Conservation (phyloP, 768 basidiomycete species). For the Boletus rubroflammeus region DNA sequence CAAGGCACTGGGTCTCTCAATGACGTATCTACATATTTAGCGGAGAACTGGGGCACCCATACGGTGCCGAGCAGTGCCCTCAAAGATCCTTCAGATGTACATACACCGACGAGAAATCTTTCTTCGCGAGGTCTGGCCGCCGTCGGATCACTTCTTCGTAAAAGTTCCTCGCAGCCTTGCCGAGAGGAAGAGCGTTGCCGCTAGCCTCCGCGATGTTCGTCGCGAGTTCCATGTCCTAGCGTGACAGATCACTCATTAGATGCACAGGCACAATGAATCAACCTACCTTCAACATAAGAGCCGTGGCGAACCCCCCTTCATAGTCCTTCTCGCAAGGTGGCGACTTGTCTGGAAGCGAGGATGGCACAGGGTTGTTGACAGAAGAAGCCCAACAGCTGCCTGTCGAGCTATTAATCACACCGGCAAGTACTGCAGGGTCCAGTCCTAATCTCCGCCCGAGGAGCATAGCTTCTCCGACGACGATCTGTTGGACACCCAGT, state of each 20-base stretch:
- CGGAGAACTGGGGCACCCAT: not conserved
- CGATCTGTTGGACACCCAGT: constrained; percentile 77
- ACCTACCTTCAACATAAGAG: constrained; percentile 76
- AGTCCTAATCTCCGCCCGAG: constrained; percentile 81
- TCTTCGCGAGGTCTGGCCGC: constrained; percentile 57
- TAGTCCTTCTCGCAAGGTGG: constrained; percentile 83
- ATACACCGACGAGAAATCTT: constrained; percentile 84
- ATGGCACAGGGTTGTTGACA: constrained; percentile 85
- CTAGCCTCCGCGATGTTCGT: constrained; percentile 52
- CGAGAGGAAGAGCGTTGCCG: constrained; percentile 58
- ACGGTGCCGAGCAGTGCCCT: not conserved
- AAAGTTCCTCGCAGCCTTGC: constrained; percentile 56
- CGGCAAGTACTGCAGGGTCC: constrained; percentile 69
- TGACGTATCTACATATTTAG: constrained; percentile 3
- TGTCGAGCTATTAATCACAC: constrained; percentile 82
- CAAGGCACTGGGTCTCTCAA: not conserved
- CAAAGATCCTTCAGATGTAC: constrained; percentile 44
- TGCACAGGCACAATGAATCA: not conserved
- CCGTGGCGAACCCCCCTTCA: constrained; percentile 82
- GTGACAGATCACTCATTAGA: constrained; percentile 7
- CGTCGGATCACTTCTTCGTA: constrained; percentile 54
- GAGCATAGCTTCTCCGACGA: constrained; percentile 87
- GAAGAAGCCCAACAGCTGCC: constrained; percentile 82
- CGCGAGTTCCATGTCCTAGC: constrained; percentile 83
- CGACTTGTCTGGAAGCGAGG: constrained; percentile 62